phyloP scores from a whole-genome alignment of 768 basidiomycete genomes.

The Russula virescens region DNA sequence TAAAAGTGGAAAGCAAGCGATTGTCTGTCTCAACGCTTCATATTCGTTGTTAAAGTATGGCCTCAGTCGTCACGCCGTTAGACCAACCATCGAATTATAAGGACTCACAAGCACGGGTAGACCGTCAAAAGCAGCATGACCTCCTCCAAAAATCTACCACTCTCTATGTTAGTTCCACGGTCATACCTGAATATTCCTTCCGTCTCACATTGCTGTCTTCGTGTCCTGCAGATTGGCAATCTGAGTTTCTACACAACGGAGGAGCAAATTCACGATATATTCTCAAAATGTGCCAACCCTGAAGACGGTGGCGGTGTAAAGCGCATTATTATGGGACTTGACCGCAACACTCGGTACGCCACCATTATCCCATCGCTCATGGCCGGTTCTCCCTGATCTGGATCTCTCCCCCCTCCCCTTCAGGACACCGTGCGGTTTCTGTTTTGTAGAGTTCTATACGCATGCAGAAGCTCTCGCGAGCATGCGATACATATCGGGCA shows the following conservation, averaged over 20 bases:
- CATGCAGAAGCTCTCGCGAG: slow-evolving; percentile 89
- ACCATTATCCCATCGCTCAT: background rate
- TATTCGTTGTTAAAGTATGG: slow-evolving; percentile 9
- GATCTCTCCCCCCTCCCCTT: too few species aligned
- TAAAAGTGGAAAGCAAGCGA: background rate
- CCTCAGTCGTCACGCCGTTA: slow-evolving; percentile 71
- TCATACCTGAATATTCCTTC: background rate
- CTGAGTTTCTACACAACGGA: slow-evolving; percentile 93
- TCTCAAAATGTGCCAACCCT: slow-evolving; percentile 81
- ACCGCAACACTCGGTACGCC: slow-evolving; percentile 75
- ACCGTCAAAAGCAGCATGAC: slow-evolving; percentile 73
- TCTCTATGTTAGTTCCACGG: slow-evolving; percentile 64
- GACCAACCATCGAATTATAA: slow-evolving; percentile 98
- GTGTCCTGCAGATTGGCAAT: slow-evolving; percentile 65
- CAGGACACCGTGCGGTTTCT: slow-evolving; percentile 91
- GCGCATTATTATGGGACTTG: slow-evolving; percentile 92
- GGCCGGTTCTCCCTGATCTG: background rate
- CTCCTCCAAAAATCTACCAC: slow-evolving; percentile 81
- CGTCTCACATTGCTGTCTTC: background rate
- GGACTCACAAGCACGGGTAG: slow-evolving; percentile 80
- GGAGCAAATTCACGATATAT: slow-evolving; percentile 92
- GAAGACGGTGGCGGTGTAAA: slow-evolving; percentile 89
- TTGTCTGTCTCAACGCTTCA: background rate
- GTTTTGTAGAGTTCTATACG: slow-evolving; percentile 95
- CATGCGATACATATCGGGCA: slow-evolving; percentile 93